These are phyloP conservation scores for Rauvolfia tetraphylla DNA, from an alignment of 257 asterid genomes.

Conservation along the genomic window DNA sequence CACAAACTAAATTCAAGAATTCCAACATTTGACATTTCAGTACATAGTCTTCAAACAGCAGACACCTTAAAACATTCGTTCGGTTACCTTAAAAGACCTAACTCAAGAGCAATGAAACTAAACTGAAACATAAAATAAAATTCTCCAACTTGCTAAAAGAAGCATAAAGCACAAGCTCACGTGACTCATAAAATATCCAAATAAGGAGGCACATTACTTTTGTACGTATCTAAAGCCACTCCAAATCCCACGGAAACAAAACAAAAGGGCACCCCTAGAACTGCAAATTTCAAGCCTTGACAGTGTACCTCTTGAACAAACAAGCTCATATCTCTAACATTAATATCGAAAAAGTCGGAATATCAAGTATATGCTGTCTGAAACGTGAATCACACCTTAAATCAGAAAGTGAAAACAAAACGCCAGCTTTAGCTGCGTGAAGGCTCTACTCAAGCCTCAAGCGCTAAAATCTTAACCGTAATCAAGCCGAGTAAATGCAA, in stretches of 20 bases:
- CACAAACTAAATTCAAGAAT: not conserved
- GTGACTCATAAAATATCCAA: not conserved
- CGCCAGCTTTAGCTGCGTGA: constrained; percentile 4
- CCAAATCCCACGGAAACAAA: not conserved
- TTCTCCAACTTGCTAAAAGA: not conserved
- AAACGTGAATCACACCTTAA: constrained; percentile 6
- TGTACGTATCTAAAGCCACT: not conserved
- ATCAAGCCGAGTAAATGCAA: constrained; percentile 9
- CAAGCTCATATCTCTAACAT: not conserved
- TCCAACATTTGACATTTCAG: not conserved
- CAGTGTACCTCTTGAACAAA: not conserved
- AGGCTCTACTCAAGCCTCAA: constrained; percentile 6
- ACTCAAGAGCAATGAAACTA: not conserved
- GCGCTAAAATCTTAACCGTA: constrained; percentile 12
- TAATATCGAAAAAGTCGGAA: not conserved
- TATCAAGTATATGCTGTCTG: not conserved
- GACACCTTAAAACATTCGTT: not conserved
- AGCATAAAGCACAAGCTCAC: not conserved
- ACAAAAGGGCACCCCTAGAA: not conserved
- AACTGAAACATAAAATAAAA: not conserved
- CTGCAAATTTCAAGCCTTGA: not conserved
- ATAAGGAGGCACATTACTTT: not conserved
- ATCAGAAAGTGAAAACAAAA: constrained; percentile 10
- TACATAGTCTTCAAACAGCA: not conserved
- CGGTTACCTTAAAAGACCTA: not conserved